phyloP scores from a whole-genome alignment of 345 rosid species.

The Arabis hirsuta region DNA sequence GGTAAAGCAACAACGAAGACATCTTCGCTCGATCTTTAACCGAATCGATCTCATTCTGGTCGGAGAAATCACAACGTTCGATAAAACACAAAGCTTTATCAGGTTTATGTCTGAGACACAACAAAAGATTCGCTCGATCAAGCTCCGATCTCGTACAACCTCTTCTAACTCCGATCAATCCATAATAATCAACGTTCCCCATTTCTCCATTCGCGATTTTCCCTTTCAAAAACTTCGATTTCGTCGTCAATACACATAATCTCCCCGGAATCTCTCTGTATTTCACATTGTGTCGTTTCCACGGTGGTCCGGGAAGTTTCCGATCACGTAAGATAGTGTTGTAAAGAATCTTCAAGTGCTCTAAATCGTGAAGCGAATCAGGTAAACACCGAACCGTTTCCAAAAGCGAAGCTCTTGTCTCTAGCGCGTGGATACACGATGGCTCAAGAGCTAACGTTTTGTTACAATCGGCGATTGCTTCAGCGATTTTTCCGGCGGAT shows the following conservation, averaged over 20 bases:
- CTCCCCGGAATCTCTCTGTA: conserved; percentile 91
- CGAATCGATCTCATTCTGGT: conserved; percentile 64
- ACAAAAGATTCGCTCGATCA: conserved; percentile 81
- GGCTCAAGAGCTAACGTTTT: conserved; percentile 85
- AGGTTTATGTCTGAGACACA: conserved; percentile 81
- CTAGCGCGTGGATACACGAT: conserved; percentile 81
- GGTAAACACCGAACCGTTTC: conserved; percentile 85
- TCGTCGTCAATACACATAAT: conserved; percentile 61
- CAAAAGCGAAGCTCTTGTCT: conserved; percentile 77
- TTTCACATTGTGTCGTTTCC: conserved; percentile 86
- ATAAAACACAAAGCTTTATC: conserved; percentile 75
- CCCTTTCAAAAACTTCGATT: conserved; percentile 63
- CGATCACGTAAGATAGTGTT: conserved; percentile 85
- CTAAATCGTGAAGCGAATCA: conserved; percentile 87
- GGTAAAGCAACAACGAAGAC: conserved; percentile 79
- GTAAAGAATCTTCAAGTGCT: conserved; percentile 83
- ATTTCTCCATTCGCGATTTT: conserved; percentile 81
- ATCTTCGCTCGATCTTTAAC: conserved; percentile 76
- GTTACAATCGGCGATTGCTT: conserved; percentile 89
- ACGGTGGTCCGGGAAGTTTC: conserved; percentile 93
- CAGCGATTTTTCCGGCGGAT: conserved; percentile 76
- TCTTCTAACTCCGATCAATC: conserved; percentile 76
- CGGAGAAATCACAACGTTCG: conserved; percentile 78
- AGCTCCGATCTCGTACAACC: conserved; percentile 94
- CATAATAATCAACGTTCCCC: conserved; percentile 77